These are phyloP conservation scores for Sporothrix phasma DNA, from an alignment of 2,329 filamentous ascomycete genomes.

Conservation along the genomic window DNA sequence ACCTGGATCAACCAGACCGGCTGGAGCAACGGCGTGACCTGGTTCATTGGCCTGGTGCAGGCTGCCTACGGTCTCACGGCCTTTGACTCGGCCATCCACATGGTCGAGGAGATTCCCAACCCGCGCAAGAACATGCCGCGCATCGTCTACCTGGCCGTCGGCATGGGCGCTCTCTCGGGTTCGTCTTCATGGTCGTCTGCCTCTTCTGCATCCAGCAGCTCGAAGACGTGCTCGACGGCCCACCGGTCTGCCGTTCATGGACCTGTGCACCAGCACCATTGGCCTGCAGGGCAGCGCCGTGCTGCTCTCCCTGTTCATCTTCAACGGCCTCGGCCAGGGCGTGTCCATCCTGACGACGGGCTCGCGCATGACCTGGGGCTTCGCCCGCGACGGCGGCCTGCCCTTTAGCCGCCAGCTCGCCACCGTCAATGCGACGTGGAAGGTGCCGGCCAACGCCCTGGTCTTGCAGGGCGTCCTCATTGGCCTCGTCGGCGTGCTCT, in stretches of 20 bases:
- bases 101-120: constrained; percentile 29
- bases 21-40: constrained; percentile 27
- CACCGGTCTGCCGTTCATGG: constrained; percentile 38
- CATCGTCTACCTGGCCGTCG: constrained; percentile 26
- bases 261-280: constrained; percentile 34
- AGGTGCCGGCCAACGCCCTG: constrained; percentile 28
- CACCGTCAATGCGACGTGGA: constrained; percentile 27
- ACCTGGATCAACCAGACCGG: constrained; percentile 25
- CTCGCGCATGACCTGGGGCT: constrained; percentile 32
- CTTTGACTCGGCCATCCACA: constrained; percentile 27
- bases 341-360: constrained; percentile 29
- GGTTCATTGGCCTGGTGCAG: constrained; percentile 27
- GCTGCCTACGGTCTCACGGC: constrained; percentile 27
- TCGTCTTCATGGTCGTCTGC: constrained; percentile 22
- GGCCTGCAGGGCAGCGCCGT: constrained; percentile 28
- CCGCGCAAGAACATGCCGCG: constrained; percentile 25
- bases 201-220: constrained; percentile 15
- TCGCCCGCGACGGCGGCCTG: constrained; percentile 38
- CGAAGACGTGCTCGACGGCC: constrained; percentile 20
- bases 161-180: constrained; percentile 27
- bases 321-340: constrained; percentile 31
- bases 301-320: constrained; percentile 35
- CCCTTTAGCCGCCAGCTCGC: constrained; percentile 32
- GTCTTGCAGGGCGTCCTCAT: constrained; percentile 11
- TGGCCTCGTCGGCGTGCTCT: constrained; percentile 26